Evolutionary conservation across 2,329 filamentous ascomycete species (phyloP).

Genomic region (Remersonia thermophila): DNA sequence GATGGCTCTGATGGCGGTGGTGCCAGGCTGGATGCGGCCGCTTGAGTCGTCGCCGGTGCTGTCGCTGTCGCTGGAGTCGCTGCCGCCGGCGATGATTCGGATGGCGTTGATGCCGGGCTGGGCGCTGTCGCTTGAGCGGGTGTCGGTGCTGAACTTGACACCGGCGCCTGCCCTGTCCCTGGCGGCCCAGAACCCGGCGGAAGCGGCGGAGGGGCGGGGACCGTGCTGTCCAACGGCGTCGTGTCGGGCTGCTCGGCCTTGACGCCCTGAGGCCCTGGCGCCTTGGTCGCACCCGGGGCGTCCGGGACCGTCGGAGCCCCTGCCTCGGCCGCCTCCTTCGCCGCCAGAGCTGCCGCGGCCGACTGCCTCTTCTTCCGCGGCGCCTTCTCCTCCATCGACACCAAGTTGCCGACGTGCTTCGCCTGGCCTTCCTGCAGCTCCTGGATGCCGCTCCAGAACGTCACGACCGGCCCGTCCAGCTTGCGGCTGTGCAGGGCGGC

Average conservation of each 20-base stretch:
- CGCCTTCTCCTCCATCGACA: slow-evolving; percentile 49
- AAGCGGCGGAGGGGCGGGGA: not conserved
- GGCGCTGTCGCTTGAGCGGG: not conserved
- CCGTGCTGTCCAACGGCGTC: slow-evolving; percentile 7
- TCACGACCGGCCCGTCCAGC: slow-evolving; percentile 77
- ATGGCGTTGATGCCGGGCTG: too few relatives aligned
- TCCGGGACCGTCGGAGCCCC: slow-evolving; percentile 5
- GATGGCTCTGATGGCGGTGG: too few relatives aligned
- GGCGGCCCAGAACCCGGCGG: not conserved
- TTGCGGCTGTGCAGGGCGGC: slow-evolving; percentile 80
- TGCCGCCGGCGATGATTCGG: too few relatives aligned
- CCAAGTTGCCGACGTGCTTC: slow-evolving; percentile 54
- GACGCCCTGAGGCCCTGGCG: slow-evolving; percentile 4
- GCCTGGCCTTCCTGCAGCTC: slow-evolving; percentile 68
- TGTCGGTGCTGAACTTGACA: slow-evolving; percentile 12
- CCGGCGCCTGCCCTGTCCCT: too few relatives aligned
- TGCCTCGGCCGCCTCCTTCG: slow-evolving; percentile 20
- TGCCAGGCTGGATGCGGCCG: not conserved
- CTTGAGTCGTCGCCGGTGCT: too few relatives aligned
- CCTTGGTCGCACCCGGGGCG: slow-evolving; percentile 10
- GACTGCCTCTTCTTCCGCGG: slow-evolving; percentile 38
- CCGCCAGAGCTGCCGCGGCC: slow-evolving; percentile 20
- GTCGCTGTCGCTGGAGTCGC: too few relatives aligned
- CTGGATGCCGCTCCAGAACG: slow-evolving; percentile 86
- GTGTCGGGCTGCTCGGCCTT: slow-evolving; percentile 7